Percentiles rank a stretch among this genome's conserved stretches.
Evolutionary conservation across 331 rosid genomes (phyloP).

Genomic region (Quercus phellos): DNA sequence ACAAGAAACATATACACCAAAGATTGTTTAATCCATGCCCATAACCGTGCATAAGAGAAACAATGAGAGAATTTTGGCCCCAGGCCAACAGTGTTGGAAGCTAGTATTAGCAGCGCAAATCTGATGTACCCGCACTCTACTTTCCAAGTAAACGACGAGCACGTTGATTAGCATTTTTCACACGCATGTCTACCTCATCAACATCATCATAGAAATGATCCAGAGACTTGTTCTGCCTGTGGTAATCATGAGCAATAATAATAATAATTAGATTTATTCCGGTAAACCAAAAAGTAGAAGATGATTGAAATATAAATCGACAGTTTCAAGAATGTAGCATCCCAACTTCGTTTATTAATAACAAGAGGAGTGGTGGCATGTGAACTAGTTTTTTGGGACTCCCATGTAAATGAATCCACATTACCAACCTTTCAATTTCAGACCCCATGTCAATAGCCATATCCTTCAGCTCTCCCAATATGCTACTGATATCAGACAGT

Average conservation of each 20-base stretch:
- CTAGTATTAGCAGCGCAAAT: neutral
- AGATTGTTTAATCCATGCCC: conserved; percentile 5
- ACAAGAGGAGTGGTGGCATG: too few species aligned
- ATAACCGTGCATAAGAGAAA: neutral
- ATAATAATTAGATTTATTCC: neutral
- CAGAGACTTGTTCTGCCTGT: conserved; percentile 70
- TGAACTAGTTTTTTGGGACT: neutral
- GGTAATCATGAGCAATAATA: conserved; percentile 15
- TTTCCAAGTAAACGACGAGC: conserved; percentile 70
- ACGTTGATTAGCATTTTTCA: conserved; percentile 62
- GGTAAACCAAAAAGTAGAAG: neutral
- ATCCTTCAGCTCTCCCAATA: conserved; percentile 81
- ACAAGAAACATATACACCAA: conserved; percentile 1
- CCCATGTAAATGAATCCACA: neutral
- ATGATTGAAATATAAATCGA: neutral
- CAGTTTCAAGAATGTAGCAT: neutral
- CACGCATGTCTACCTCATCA: conserved; percentile 53
- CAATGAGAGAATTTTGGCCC: conserved; percentile 2
- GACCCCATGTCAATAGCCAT: conserved; percentile 97
- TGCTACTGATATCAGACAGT: conserved; percentile 62
- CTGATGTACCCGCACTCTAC: conserved; percentile 23
- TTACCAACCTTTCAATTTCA: conserved; percentile 74
- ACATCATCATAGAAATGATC: conserved; percentile 49
- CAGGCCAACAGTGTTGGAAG: neutral
- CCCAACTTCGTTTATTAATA: neutral